Evolutionary conservation across 2,329 filamentous ascomycete genomes (phyloP), one percentile per base, ranked within the genome.

Genomic region (Lachnellula subtilissima): DNA sequence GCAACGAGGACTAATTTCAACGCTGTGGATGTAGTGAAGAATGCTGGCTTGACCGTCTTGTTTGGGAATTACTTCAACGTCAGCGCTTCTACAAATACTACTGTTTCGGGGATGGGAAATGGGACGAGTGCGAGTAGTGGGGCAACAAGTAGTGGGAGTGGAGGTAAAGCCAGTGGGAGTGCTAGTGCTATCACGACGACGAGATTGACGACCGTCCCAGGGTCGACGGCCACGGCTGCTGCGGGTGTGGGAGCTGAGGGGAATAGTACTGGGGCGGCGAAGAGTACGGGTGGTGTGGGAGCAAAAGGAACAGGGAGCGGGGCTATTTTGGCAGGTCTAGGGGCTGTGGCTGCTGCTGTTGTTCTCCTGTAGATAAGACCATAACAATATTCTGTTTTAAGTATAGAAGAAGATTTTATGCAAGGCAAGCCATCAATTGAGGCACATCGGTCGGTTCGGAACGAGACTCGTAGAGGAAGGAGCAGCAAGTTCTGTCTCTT

Each of bases 11-110:
- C 11, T 6, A 61, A 60, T 17, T 67, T 65, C 52, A 60, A 56
- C 22, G 62, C 65, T 5, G 53, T 45, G 4, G 55, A 55, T 9
- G 58, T 62, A 0, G 50, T 67, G 4, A 58, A 53, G 22, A 28
- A 32, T n/a, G 54, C 61, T 11, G 57, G 57, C 4, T 45, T 60
- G 11, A 56, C 35, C 1, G 58, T 66, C 5, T 9, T 65, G 19
- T 54, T 54, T 32, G 65, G 61, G 8, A 65, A 65, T 25, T 62
- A 48, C 7, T 67, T 67, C 50, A 56, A 67, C 50, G 65, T 67
- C 17, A 45, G 42, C 19, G 42, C 37, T 40, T 14, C 14, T 40
- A 61, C 62, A 1, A 65, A 65, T 28, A 55, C 54, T 5, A 53
- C 48, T 46, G 53, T 46, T 6, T 43, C 37, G 37, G 37, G 7